Evolutionary conservation across 129 eudicot genomes (phyloP).

Genomic region (Chrysanthemum lavandulifolium): DNA sequence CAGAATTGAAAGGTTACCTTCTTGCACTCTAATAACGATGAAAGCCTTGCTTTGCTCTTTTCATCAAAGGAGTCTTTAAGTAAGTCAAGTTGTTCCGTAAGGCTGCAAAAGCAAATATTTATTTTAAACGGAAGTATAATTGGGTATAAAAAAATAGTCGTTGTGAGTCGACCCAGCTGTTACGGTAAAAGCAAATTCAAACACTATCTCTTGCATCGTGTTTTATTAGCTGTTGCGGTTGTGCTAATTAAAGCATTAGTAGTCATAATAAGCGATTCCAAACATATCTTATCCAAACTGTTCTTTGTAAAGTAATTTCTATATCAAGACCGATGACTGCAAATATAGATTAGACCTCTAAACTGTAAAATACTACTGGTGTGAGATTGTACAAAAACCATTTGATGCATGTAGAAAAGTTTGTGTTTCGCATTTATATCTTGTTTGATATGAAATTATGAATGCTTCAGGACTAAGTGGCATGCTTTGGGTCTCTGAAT

Average conservation of each 20-base stretch:
- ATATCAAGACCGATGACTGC: neutral
- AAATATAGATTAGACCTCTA: conserved; percentile 3
- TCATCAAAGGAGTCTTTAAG: conserved; percentile 78
- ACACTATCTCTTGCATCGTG: too few relatives aligned
- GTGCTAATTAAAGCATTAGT: too few relatives aligned
- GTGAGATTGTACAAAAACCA: neutral
- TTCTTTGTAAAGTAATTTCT: neutral
- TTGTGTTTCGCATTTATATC: neutral
- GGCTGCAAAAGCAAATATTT: conserved; percentile 67
- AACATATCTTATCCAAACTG: neutral
- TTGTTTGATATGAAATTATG: conserved; percentile 9
- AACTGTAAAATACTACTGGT: conserved; percentile 10
- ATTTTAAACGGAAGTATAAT: too few relatives aligned
- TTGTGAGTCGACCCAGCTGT: too few relatives aligned
- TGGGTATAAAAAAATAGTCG: too few relatives aligned
- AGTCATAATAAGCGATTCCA: neutral
- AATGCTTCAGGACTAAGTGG: neutral
- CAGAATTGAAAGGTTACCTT: conserved; percentile 40
- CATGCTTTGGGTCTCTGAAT: too few relatives aligned
- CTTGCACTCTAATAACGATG: conserved; percentile 72
- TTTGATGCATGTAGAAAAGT: conserved; percentile 9
- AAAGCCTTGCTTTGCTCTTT: conserved; percentile 51
- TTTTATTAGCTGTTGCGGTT: too few relatives aligned
- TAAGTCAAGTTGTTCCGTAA: conserved; percentile 82
- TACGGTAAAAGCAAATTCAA: too few relatives aligned